A percentile compares a stretch with the other conserved stretches of the same genome.
phyloP scores from a whole-genome alignment of 2,329 filamentous ascomycete species.

The Cladosporium sp. region DNA sequence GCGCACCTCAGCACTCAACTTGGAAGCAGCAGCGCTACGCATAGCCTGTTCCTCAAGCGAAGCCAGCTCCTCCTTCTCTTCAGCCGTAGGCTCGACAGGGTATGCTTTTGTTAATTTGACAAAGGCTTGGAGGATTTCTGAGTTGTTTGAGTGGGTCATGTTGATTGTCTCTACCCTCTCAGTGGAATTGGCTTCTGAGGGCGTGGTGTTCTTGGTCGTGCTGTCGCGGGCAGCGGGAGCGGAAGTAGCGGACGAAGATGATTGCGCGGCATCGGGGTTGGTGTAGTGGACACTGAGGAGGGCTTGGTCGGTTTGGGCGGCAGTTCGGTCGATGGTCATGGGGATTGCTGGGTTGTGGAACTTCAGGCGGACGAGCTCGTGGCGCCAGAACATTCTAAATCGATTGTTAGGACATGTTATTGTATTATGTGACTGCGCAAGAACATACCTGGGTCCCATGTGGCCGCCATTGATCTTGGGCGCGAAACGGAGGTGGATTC shows the following conservation, averaged over 20 bases:
- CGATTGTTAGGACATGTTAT: conserved; percentile 20
- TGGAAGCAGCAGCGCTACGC: conserved; percentile 52
- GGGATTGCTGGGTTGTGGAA: conserved; percentile 85
- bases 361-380: conserved; percentile 80
- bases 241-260: conserved; percentile 25
- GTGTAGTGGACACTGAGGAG: conserved; percentile 62
- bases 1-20: conserved; percentile 49
- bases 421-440: background rate
- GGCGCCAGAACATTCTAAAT: conserved; percentile 79
- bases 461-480: conserved; percentile 60
- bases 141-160: conserved; percentile 60
- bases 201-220: conserved; percentile 28
- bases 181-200: conserved; percentile 27
- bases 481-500: conserved; percentile 72
- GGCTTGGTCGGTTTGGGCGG: conserved; percentile 53
- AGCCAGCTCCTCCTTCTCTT: conserved; percentile 57
- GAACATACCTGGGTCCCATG: conserved; percentile 62
- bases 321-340: conserved; percentile 73
- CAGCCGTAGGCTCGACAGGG: conserved; percentile 52
- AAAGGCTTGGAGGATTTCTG: conserved; percentile 60
- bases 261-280: conserved; percentile 27
- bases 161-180: conserved; percentile 41
- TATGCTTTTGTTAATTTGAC: conserved; percentile 59
- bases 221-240: conserved; percentile 22
- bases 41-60: conserved; percentile 53